Conservation (phyloP, 441 rosid species). For the Isatis lusitanica region DNA sequence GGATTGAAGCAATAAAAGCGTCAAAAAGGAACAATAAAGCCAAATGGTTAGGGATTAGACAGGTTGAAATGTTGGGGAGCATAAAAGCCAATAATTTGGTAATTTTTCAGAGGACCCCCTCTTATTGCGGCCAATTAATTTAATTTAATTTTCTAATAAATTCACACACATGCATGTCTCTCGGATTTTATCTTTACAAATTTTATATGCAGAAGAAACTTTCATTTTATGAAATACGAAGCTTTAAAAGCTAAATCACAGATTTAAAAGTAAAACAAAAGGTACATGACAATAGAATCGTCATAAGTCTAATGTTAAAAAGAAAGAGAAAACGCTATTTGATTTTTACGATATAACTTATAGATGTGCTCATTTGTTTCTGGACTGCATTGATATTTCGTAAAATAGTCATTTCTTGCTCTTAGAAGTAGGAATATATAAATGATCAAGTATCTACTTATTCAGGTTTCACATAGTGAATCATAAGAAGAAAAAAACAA, state of each 20-base stretch:
- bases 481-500: background rate
- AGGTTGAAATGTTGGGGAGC: constrained; percentile 44
- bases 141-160: constrained; percentile 8
- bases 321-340: background rate
- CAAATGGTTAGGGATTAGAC: constrained; percentile 49
- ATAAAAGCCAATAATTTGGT: constrained; percentile 47
- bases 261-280: background rate
- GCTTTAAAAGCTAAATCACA: constrained; percentile 25
- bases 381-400: background rate
- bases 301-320: background rate
- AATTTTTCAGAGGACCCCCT: constrained; percentile 39
- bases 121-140: constrained; percentile 36
- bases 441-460: background rate
- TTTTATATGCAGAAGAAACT: constrained; percentile 5
- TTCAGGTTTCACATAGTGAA: constrained; percentile 1
- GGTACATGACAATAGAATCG: background rate
- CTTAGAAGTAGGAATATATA: background rate
- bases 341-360: background rate
- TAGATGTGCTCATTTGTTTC: background rate
- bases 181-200: background rate
- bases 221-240: constrained; percentile 16
- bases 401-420: background rate
- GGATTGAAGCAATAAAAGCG: constrained; percentile 40
- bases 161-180: constrained; percentile 26
- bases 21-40: constrained; percentile 35